phyloP scores from a whole-genome alignment of 2,329 filamentous ascomycete species.

The Penicillium sp. region DNA sequence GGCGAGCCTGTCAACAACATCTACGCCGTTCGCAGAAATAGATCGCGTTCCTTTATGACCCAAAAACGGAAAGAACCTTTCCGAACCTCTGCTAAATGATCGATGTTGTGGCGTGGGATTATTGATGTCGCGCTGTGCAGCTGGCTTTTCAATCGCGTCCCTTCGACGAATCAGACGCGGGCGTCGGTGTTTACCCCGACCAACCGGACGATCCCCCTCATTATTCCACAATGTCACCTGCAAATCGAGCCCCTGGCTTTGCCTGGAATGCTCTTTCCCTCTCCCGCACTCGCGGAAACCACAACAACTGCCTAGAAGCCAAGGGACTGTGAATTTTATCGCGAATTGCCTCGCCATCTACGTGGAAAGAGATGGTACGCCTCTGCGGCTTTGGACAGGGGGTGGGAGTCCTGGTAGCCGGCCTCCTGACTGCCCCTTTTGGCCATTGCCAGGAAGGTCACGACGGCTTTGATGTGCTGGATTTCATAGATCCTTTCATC shows the following conservation, averaged over 20 bases:
- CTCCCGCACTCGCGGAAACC: too few species aligned
- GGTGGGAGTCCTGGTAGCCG: background rate
- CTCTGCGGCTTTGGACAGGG: background rate
- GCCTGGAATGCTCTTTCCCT: background rate
- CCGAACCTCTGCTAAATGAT: background rate
- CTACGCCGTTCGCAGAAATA: background rate
- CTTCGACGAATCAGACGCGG: background rate
- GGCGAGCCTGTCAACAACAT: background rate
- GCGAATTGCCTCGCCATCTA: background rate
- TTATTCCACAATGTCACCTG: background rate
- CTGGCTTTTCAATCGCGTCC: background rate
- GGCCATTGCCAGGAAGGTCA: background rate
- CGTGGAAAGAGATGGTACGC: too few species aligned
- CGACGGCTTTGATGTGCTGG: constrained; percentile 39
- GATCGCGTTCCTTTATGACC: background rate
- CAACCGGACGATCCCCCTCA: constrained; percentile 8
- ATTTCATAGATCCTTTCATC: constrained; percentile 58
- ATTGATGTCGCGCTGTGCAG: background rate
- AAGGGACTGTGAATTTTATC: background rate
- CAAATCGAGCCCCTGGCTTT: background rate
- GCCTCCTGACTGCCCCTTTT: background rate
- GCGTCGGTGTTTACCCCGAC: background rate
- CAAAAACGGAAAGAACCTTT: background rate
- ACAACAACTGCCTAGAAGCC: background rate
- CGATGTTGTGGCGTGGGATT: background rate